A percentile compares a stretch with the other conserved stretches of the same genome.
phyloP scores from a whole-genome alignment of 495 filamentous ascomycete genomes.

The Pyrenula aspistea region DNA sequence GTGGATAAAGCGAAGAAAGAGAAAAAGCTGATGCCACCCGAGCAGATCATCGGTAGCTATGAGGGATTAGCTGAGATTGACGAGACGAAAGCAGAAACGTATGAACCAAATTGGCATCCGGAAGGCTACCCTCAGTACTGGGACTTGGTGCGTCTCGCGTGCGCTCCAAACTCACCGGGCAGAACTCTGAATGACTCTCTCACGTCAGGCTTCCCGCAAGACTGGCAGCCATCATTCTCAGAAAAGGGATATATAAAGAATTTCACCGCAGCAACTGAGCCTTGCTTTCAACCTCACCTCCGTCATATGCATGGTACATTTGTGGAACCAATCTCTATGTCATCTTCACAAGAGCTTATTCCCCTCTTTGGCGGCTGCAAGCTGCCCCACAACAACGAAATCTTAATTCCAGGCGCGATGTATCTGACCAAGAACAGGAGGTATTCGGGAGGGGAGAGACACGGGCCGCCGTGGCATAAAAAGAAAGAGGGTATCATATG shows the following conservation, averaged over 20 bases:
- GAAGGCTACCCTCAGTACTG: neutral
- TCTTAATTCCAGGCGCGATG: slow-evolving; percentile 56
- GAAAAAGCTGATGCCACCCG: slow-evolving; percentile 3
- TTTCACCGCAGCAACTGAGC: slow-evolving; percentile 42
- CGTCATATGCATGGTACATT: slow-evolving; percentile 54
- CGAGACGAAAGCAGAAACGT: slow-evolving; percentile 4
- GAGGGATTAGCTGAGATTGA: slow-evolving; percentile 9
- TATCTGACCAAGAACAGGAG: slow-evolving; percentile 52
- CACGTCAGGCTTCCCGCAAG: neutral
- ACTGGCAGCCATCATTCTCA: neutral
- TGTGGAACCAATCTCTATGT: slow-evolving; percentile 42
- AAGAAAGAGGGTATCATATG: slow-evolving; percentile 45
- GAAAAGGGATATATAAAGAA: slow-evolving; percentile 42
- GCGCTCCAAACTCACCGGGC: slow-evolving; percentile 37
- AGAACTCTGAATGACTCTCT: slow-evolving; percentile 19
- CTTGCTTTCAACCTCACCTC: slow-evolving; percentile 45
- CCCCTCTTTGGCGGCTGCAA: slow-evolving; percentile 62
- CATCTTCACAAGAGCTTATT: slow-evolving; percentile 41
- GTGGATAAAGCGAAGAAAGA: slow-evolving; percentile 20
- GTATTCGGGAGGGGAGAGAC: slow-evolving; percentile 29
- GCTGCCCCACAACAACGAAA: slow-evolving; percentile 59
- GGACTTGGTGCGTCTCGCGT: slow-evolving; percentile 36
- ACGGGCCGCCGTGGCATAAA: slow-evolving; percentile 34
- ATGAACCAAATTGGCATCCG: slow-evolving; percentile 13
- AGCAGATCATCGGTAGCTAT: neutral